Conservation (phyloP, 306 rosid species). For the Vigna angularis region DNA sequence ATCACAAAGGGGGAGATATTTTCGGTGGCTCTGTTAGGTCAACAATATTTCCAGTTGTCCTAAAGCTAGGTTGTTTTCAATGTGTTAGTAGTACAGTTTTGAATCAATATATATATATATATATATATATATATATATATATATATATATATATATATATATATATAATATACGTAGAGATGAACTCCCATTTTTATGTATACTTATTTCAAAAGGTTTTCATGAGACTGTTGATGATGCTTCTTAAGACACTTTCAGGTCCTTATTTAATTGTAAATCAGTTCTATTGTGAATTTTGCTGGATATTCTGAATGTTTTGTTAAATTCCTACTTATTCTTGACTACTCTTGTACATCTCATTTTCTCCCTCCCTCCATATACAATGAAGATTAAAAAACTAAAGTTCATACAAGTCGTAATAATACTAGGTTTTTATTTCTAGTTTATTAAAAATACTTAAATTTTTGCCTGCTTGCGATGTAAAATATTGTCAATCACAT, state of each 20-base stretch:
- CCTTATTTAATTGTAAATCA: constrained; percentile 44
- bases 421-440: neutral
- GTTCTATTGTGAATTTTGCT: constrained; percentile 35
- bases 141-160: too few species aligned
- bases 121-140: too few species aligned
- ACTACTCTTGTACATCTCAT: neutral
- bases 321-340: neutral
- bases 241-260: constrained; percentile 27
- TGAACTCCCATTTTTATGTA: constrained; percentile 21
- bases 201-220: constrained; percentile 23
- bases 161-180: constrained; percentile 19
- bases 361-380: neutral
- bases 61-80: constrained; percentile 38
- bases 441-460: neutral
- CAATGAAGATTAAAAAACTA: neutral
- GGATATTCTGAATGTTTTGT: constrained; percentile 19
- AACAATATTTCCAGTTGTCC: constrained; percentile 33
- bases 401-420: neutral
- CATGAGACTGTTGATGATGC: constrained; percentile 25
- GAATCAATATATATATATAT: neutral
- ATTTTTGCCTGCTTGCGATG: neutral
- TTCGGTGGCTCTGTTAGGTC: constrained; percentile 17
- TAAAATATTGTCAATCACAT: neutral
- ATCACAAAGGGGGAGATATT: constrained; percentile 5
- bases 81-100: constrained; percentile 39